These are phyloP conservation scores for Annona cherimola DNA, from an alignment of 164 flowering plant genomes.

Conservation along the genomic window DNA sequence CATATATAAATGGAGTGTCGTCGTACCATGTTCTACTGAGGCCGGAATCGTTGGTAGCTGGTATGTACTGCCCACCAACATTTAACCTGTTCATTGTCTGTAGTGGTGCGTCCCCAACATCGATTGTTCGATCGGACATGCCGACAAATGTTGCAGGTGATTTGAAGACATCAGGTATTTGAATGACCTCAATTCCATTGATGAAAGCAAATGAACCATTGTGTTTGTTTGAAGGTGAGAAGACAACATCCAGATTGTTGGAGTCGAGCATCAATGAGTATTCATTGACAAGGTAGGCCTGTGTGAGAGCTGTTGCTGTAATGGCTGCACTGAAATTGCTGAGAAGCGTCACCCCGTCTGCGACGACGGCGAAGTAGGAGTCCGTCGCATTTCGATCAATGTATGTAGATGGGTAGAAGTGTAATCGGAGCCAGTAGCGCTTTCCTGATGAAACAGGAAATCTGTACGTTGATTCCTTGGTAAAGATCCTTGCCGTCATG, in stretches of 20 bases:
- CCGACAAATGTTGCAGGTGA: slow-evolving; percentile 42
- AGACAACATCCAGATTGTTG: slow-evolving; percentile 32
- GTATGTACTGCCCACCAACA: slow-evolving; percentile 69
- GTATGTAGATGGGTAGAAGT: slow-evolving; percentile 73
- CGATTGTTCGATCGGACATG: slow-evolving; percentile 24
- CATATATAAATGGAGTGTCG: slow-evolving; percentile 56
- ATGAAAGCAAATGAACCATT: slow-evolving; percentile 53
- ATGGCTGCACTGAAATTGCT: slow-evolving; percentile 69
- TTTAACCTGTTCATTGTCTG: slow-evolving; percentile 68
- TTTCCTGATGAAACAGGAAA: slow-evolving; percentile 25
- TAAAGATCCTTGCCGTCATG: slow-evolving; percentile 60
- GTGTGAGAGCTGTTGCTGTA: slow-evolving; percentile 66
- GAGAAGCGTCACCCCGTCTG: slow-evolving; percentile 42
- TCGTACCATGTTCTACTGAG: slow-evolving; percentile 65
- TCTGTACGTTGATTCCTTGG: slow-evolving; percentile 31
- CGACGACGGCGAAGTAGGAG: slow-evolving; percentile 45
- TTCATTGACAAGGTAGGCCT: slow-evolving; percentile 58
- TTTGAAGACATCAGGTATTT: slow-evolving; percentile 43
- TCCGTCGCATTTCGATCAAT: slow-evolving; percentile 25
- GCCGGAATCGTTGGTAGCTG: slow-evolving; percentile 56
- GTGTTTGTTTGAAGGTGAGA: slow-evolving; percentile 40
- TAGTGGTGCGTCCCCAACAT: slow-evolving; percentile 18
- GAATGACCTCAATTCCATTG: slow-evolving; percentile 72
- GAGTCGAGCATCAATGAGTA: slow-evolving; percentile 31
- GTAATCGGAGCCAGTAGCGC: slow-evolving; percentile 46